A percentile compares a stretch with the other conserved stretches of the same genome.
These are phyloP conservation scores for Rhodotorula toruloides DNA, from an alignment of 768 basidiomycete species.

Conservation along the genomic window DNA sequence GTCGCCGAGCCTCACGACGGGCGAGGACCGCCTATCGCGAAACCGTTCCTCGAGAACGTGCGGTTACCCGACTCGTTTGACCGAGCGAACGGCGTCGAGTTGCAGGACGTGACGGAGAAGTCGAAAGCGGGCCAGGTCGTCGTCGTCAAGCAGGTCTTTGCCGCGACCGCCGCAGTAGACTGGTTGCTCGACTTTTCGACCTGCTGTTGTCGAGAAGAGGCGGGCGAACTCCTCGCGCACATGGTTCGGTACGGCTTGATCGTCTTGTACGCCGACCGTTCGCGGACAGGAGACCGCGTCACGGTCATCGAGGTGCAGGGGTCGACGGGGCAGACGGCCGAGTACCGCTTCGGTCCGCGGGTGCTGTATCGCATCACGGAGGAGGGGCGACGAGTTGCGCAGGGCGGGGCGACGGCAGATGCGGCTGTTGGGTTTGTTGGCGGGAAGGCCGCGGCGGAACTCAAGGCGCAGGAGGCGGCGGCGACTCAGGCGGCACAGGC, in stretches of 20 bases:
- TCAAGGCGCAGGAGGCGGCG: background rate
- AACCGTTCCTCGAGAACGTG: conserved; percentile 38
- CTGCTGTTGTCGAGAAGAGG: conserved; percentile 90
- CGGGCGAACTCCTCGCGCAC: conserved; percentile 94
- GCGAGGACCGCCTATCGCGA: conserved; percentile 57
- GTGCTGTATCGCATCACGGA: conserved; percentile 92
- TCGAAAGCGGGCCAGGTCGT: conserved; percentile 48
- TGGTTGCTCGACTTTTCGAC: conserved; percentile 98
- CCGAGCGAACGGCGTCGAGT: conserved; percentile 46
- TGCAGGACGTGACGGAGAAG: conserved; percentile 51
- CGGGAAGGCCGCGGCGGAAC: conserved; percentile 36
- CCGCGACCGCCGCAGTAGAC: conserved; percentile 80
- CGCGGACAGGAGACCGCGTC: conserved; percentile 41
- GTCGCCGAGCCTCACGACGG: conserved; percentile 60
- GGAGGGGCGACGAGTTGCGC: conserved; percentile 76
- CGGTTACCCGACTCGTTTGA: conserved; percentile 43
- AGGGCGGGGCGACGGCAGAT: conserved; percentile 64
- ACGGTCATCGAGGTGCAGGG: conserved; percentile 24
- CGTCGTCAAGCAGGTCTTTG: conserved; percentile 63
- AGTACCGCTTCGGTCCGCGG: conserved; percentile 87
- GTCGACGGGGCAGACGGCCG: conserved; percentile 18
- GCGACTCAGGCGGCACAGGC: background rate
- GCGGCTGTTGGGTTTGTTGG: conserved; percentile 63
- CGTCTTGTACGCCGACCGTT: conserved; percentile 54
- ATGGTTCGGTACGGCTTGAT: conserved; percentile 94